Conservation (phyloP, 2,329 filamentous ascomycete genomes). For the Diplodia scrobiculata region DNA sequence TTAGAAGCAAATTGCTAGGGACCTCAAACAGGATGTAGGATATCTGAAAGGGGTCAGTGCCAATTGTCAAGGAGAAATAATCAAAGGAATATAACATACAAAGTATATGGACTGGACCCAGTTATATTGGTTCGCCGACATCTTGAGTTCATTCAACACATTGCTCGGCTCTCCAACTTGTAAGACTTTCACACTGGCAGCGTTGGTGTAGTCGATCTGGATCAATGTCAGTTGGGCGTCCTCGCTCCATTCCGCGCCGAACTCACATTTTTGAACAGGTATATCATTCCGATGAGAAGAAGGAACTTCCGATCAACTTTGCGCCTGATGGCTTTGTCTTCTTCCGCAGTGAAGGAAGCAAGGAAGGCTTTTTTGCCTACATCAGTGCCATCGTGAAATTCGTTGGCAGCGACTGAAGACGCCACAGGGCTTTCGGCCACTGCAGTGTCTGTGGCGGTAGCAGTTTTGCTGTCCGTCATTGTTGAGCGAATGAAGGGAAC, state of each 20-base stretch:
- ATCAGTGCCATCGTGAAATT: slow-evolving; percentile 23
- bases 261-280: slow-evolving; percentile 35
- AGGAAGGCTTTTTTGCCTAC: slow-evolving; percentile 35
- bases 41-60: slow-evolving; percentile 25
- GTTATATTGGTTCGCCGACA: slow-evolving; percentile 36
- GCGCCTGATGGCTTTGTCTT: slow-evolving; percentile 36
- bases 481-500: neutral
- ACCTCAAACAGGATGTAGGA: slow-evolving; percentile 38
- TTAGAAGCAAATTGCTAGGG: slow-evolving; percentile 44
- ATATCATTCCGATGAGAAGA: slow-evolving; percentile 35
- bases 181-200: slow-evolving; percentile 34
- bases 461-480: slow-evolving; percentile 14
- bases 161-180: slow-evolving; percentile 33
- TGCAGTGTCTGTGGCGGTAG: neutral
- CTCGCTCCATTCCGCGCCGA: neutral
- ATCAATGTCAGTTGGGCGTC: neutral
- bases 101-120: slow-evolving; percentile 36
- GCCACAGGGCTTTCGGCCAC: slow-evolving; percentile 5
- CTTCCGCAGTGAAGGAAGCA: slow-evolving; percentile 34
- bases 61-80: too few species aligned
- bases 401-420: neutral
- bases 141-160: slow-evolving; percentile 34
- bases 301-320: slow-evolving; percentile 36
- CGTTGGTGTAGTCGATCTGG: slow-evolving; percentile 37
- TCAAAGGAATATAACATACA: neutral